Conservation (phyloP, 2,329 filamentous ascomycete species). For the Colletotrichum sp. region DNA sequence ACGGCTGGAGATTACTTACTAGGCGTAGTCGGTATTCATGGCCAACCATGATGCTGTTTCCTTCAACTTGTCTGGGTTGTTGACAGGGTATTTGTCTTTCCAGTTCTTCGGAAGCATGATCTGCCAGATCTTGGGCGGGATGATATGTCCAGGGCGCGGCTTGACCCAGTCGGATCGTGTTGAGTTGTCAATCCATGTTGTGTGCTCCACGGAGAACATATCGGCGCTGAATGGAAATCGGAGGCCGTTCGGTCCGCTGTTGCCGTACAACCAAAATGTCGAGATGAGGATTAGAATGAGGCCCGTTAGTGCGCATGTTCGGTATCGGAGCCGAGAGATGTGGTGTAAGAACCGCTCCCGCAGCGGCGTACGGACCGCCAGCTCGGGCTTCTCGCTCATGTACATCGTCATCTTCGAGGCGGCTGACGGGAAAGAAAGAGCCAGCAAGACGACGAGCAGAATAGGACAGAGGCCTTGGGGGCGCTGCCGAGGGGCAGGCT, state of each 20-base stretch:
- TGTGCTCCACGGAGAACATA: neutral
- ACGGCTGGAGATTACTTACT: neutral
- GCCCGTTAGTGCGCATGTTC: neutral
- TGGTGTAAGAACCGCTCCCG: neutral
- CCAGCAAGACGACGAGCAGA: neutral
- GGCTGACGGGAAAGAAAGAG: neutral
- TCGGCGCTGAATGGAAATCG: neutral
- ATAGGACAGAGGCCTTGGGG: too few relatives aligned
- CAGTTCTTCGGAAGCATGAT: slow-evolving; percentile 14
- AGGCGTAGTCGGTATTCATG: slow-evolving; percentile 18
- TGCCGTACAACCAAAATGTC: neutral
- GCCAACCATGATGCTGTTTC: slow-evolving; percentile 20
- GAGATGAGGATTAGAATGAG: neutral
- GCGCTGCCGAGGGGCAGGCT: neutral
- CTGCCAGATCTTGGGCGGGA: slow-evolving; percentile 20
- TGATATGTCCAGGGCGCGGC: neutral
- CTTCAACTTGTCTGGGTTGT: neutral
- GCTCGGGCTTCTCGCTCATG: neutral
- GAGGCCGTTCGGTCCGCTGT: neutral
- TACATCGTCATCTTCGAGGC: neutral
- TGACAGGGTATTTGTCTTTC: neutral
- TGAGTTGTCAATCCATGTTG: neutral
- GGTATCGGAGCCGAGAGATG: neutral
- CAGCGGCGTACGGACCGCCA: neutral
- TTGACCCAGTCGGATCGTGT: neutral